Conservation (phyloP, 306 rosid species). For the Glycine soja region DNA sequence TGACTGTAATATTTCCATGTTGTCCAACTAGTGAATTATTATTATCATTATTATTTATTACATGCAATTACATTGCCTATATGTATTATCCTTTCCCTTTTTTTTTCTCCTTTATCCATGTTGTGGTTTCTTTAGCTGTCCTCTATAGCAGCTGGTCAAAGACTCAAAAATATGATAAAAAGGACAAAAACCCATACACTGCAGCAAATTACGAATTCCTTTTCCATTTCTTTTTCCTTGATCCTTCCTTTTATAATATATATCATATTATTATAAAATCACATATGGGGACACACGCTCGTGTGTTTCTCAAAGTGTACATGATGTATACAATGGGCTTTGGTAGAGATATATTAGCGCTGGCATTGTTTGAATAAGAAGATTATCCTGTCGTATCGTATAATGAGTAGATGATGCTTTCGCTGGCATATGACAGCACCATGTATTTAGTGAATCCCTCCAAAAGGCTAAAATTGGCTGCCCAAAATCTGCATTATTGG, state of each 20-base stretch:
- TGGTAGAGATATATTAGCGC: slow-evolving; percentile 48
- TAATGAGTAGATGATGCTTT: slow-evolving; percentile 60
- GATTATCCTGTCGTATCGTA: slow-evolving; percentile 55
- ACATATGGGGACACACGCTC: slow-evolving; percentile 42
- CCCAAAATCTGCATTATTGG: slow-evolving; percentile 59
- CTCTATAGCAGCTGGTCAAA: slow-evolving; percentile 47
- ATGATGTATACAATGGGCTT: slow-evolving; percentile 47
- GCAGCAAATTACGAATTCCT: slow-evolving; percentile 33
- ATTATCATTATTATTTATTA: slow-evolving; percentile 16
- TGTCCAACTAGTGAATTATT: slow-evolving; percentile 47
- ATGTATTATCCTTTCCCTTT: slow-evolving; percentile 18
- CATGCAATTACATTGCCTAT: slow-evolving; percentile 27
- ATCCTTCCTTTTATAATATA: slow-evolving; percentile 31
- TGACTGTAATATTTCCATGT: slow-evolving; percentile 53
- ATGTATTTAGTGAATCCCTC: slow-evolving; percentile 58
- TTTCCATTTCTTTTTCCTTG: slow-evolving; percentile 16
- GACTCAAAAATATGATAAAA: slow-evolving; percentile 45
- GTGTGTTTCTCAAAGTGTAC: slow-evolving; percentile 46
- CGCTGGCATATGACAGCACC: slow-evolving; percentile 59
- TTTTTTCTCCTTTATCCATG: neutral
- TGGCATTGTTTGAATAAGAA: slow-evolving; percentile 62
- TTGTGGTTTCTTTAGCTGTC: slow-evolving; percentile 40
- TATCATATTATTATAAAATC: neutral
- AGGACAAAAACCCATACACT: slow-evolving; percentile 50
- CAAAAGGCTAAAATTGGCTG: slow-evolving; percentile 66